Evolutionary conservation across 2,329 filamentous ascomycete genomes (phyloP).

Genomic region (Penicillium vulpinum): DNA sequence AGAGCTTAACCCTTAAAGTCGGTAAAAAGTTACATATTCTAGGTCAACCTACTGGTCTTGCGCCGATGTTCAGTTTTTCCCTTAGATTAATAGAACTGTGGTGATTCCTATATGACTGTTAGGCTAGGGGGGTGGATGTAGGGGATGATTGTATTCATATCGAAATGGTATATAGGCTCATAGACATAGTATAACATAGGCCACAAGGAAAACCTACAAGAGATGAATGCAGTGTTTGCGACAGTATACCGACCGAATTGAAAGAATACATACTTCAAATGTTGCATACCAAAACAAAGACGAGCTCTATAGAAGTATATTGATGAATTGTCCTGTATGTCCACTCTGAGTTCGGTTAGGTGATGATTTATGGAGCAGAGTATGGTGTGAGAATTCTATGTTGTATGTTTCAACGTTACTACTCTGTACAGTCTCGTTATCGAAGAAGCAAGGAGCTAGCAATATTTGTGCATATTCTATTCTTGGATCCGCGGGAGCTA

Average conservation of each 20-base stretch:
- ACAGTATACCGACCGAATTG: not conserved
- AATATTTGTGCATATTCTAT: not conserved
- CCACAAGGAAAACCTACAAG: not conserved
- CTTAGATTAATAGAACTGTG: not conserved
- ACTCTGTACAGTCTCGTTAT: not conserved
- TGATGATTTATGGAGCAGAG: not conserved
- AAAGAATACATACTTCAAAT: not conserved
- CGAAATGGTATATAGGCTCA: not conserved
- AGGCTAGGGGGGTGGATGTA: too few species aligned
- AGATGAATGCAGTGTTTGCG: not conserved
- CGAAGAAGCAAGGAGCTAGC: not conserved
- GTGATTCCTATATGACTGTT: not conserved
- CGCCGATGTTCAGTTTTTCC: not conserved
- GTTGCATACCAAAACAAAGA: not conserved
- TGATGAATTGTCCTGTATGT: not conserved
- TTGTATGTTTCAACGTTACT: not conserved
- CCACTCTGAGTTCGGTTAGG: not conserved
- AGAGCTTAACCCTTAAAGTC: not conserved
- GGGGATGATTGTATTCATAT: too few species aligned
- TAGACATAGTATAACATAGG: not conserved
- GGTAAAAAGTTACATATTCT: not conserved
- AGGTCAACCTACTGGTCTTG: not conserved
- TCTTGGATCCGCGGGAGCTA: too few species aligned
- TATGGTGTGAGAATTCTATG: not conserved
- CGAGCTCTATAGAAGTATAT: not conserved